Base-by-base conservation (phyloP, 306 rosid species). In the Canavalia gladiata region DNA sequence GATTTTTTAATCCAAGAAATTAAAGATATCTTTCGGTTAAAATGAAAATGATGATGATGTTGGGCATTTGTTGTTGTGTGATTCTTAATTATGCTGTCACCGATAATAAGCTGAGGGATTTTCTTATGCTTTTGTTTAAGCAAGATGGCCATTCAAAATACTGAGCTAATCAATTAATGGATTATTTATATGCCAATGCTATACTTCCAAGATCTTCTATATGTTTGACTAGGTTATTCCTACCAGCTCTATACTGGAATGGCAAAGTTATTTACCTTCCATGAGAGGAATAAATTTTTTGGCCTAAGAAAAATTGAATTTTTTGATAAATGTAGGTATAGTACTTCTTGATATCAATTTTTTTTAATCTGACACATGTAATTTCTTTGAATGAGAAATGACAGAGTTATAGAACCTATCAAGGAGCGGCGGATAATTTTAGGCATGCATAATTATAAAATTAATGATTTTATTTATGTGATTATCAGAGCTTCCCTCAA, bases 21-120 rank as follows among this genome's bases (percentile, higher is more conserved):
- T 41, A 51, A 72, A 72, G 58, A 51, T 41, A 30, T 81, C 49
- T 41, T 80, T 41, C 33, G 4, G 45, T 30, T 35, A 51, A 60
- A 50, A 50, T 72, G 74, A 72, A 63, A 12, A 72, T 49, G 43
- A 62, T 49, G 43, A 62, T 50, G 13, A 73, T 51, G 10, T 71
- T 72, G 84, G 7, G 49, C 41, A 59, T 10, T 39, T 39, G 37
- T 62, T 62, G 52, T 41, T 33, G 28, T 57, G 58, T 39, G 55
- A 60, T 11, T 65, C 28, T 35, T 71, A 41, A 70, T 59, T 47
- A 34, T 80, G 50, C 18, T 60, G 18, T 34, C 28, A 8, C 66
- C 9, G 8, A 79, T 8, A 47, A 42, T 59, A 59, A 79, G 55
- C 78, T 28, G 60, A 58, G 72, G 12, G 56, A 12, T 8, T 28